Conservation (phyloP, 306 rosid species). For the Lathyrus tuberosus region DNA sequence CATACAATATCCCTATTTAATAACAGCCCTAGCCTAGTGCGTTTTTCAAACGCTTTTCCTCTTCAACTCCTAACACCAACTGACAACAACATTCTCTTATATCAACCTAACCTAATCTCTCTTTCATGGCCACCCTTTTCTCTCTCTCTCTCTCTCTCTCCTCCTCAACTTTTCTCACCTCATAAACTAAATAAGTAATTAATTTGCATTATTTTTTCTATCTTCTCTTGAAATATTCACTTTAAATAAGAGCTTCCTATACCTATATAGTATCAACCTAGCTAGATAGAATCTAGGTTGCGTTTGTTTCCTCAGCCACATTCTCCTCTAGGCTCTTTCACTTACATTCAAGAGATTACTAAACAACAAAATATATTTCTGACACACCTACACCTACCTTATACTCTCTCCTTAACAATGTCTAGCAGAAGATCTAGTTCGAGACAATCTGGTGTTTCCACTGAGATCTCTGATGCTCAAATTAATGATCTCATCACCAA, state of each 20-base stretch:
- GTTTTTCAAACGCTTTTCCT: constrained; percentile 66
- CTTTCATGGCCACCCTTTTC: constrained; percentile 26
- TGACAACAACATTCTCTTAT: constrained; percentile 28
- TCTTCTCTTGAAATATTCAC: not conserved
- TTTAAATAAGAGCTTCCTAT: not conserved
- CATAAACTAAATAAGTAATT: not conserved
- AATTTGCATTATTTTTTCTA: not conserved
- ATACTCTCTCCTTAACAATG: constrained; percentile 66
- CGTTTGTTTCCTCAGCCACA: not conserved
- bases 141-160: not conserved
- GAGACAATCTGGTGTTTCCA: constrained; percentile 57
- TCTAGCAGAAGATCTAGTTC: constrained; percentile 83
- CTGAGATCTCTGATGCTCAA: constrained; percentile 77
- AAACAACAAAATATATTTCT: constrained; percentile 40
- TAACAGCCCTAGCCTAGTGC: constrained; percentile 55
- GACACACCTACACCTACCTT: constrained; percentile 23
- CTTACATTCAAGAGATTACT: not conserved
- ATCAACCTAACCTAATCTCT: constrained; percentile 1
- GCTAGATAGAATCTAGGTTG: not conserved
- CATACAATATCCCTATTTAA: constrained; percentile 48
- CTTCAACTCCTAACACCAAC: constrained; percentile 47
- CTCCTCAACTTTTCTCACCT: not conserved
- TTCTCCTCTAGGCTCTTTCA: constrained; percentile 9
- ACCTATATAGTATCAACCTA: not conserved
- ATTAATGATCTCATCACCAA: constrained; percentile 81